Base-by-base conservation (phyloP, 2,329 filamentous ascomycete genomes). In the Colletotrichum aenigma region DNA sequence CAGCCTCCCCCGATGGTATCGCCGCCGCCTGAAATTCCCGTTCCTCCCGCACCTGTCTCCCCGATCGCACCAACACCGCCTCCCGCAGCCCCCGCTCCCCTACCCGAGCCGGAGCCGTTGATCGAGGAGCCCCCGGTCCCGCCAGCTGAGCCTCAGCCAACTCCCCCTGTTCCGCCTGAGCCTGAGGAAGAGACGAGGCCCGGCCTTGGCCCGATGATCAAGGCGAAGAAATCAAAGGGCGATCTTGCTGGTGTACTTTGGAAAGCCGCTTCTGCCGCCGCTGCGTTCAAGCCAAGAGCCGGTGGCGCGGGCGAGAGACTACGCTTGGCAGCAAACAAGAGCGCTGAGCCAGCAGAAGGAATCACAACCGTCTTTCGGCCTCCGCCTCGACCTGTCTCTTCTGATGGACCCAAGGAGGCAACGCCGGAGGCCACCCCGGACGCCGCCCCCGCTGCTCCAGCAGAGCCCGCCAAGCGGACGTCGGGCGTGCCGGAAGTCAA, bases 191-290 rank as follows among this genome's bases (percentile, higher is more conserved):
- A 89, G 3, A 81, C 77, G 8, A 86, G 95, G n/a, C 95, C 95
- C 21, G 96, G 95, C 1, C 89, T 98, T 8, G 95, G 95, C 0
- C 95, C 96, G 3, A 98, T 98, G 96, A 94, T 98, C 80, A 96
- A 95, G 84, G 92, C 93, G 77, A 95, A 95, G 81, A 91, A 91
- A 76, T 93, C 92, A 2, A 92, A 90, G 77, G 90, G 88, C n/a
- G 93, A 97, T 72, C 89, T 97, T 79, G 94, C 94, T 24, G 93
- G 91, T 43, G 90, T 91, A 7, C 91, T 98, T 76, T 94, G 94
- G 85, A 97, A 95, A 84, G 95, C 95, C 28, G 95, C 95, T 1
- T 92, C 89, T 71, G 92, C 94, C 28, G 89, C 90, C 2, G 81
- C 81, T 15, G 85, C 86, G 10, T 98, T 98, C 86, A 97, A 96